Conservation (phyloP, 345 rosid species). For the Gossypium rotundifolium region DNA sequence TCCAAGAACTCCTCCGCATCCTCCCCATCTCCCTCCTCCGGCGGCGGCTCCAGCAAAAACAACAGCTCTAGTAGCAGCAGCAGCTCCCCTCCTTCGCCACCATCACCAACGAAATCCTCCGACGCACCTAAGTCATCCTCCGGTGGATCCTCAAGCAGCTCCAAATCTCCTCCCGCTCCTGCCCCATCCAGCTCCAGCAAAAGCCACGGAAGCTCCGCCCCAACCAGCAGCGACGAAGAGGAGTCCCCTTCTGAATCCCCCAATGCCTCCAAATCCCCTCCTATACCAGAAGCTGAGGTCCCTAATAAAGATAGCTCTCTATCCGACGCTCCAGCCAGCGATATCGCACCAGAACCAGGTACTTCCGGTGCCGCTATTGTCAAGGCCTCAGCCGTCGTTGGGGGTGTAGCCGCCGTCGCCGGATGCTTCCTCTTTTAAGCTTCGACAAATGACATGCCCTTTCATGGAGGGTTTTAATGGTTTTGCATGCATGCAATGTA, state of each 20-base stretch:
- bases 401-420: conserved; percentile 11
- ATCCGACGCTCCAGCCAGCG: not conserved
- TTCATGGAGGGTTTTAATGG: not conserved
- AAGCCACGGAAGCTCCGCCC: not conserved
- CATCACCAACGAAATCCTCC: conserved; percentile 11
- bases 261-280: conserved; percentile 6
- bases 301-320: not conserved
- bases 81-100: conserved; percentile 1
- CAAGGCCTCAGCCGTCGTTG: conserved; percentile 8
- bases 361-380: not conserved
- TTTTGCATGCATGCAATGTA: not conserved
- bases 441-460: not conserved
- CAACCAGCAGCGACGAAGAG: not conserved
- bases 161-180: conserved; percentile 4
- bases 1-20: conserved; percentile 13
- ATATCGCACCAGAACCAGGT: not conserved
- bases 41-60: not conserved
- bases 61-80: not conserved
- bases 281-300: conserved; percentile 9
- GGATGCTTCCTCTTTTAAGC: conserved; percentile 19
- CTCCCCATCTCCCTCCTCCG: conserved; percentile 6
- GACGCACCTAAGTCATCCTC: conserved; percentile 20
- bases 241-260: not conserved
- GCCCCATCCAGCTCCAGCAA: not conserved
- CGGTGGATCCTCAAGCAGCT: not conserved